Conservation (phyloP, 2,329 filamentous ascomycete genomes). For the Juglanconis juglandina region DNA sequence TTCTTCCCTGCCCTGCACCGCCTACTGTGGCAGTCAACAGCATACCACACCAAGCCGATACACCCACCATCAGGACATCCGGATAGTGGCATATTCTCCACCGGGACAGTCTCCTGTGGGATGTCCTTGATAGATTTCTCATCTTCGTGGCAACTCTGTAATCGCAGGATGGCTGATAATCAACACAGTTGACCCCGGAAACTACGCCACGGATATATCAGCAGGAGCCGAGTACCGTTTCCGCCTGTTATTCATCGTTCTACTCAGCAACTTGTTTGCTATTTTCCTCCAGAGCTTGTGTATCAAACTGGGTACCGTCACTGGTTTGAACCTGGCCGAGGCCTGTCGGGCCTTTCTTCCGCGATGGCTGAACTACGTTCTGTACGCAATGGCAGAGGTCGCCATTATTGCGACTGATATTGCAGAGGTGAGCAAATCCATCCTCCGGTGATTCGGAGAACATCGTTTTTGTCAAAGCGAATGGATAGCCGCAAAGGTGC, state of each 20-base stretch:
- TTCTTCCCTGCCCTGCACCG: too few relatives aligned
- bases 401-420: constrained; percentile 72
- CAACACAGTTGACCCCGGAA: constrained; percentile 53
- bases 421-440: constrained; percentile 49
- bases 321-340: constrained; percentile 63
- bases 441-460: too few relatives aligned
- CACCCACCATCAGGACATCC: neutral
- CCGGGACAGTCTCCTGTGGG: neutral
- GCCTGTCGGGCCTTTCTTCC: constrained; percentile 64
- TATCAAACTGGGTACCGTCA: constrained; percentile 68
- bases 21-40: neutral
- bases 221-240: constrained; percentile 65
- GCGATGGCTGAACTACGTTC: constrained; percentile 58
- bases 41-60: neutral
- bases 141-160: neutral
- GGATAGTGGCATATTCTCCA: neutral
- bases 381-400: constrained; percentile 62
- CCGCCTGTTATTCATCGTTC: constrained; percentile 63
- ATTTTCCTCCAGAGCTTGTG: constrained; percentile 67
- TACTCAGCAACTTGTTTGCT: constrained; percentile 68
- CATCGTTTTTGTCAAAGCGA: neutral
- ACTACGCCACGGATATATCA: constrained; percentile 68
- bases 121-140: neutral
- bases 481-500: too few relatives aligned
- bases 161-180: neutral